Evolutionary conservation across 2,329 filamentous ascomycete genomes (phyloP), one percentile per base, ranked within the genome.

Genomic region (Hypoxylon sp.): DNA sequence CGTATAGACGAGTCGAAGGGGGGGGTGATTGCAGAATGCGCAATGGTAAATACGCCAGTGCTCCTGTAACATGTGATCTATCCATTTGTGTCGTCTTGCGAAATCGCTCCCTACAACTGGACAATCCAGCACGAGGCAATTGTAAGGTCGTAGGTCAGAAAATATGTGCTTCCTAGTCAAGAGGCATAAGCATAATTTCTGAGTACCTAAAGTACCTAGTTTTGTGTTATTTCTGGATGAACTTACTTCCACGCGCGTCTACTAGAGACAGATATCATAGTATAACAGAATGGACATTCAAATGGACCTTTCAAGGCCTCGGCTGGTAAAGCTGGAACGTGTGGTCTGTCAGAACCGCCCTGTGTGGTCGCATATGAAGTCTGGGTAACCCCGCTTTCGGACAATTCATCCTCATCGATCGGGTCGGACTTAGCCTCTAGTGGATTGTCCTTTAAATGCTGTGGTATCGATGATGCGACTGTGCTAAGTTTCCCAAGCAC

Each of bases 281-380:
- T 46, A 25, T 25, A 25, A 6, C 41, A 46, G 12, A 46, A 46
- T 8, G 41, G 41, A 25, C 41, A 46, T 46, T 46, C 41, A 25
- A 46, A 46, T 46, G 41, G 41, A n/a, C 41, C 41, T 19, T 46
- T 46, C 25, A 19, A 46, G 5, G 41, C 41, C 5, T 14, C 12
- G 21, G 19, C 41, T 23, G 41, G 41, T 46, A 46, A 9, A 46
- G 41, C 21, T 12, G 41, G 41, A 25, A 25, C 5, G 21, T 14
- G 19, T 46, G 21, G 41, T 9, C 41, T 25, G 19, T n/a, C 41
- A 14, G n/a, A n/a, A 19, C 9, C 9, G 5, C 19, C 41, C 9
- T 8, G 41, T 14, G 41, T 46, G n/a, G 41, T 46, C n/a, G 41
- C 41, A 46, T 23, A 46, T n/a, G 41, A 46, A 25, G 19, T 46